Base-by-base conservation (phyloP, 306 rosid genomes). In the Vachellia pachyceras region DNA sequence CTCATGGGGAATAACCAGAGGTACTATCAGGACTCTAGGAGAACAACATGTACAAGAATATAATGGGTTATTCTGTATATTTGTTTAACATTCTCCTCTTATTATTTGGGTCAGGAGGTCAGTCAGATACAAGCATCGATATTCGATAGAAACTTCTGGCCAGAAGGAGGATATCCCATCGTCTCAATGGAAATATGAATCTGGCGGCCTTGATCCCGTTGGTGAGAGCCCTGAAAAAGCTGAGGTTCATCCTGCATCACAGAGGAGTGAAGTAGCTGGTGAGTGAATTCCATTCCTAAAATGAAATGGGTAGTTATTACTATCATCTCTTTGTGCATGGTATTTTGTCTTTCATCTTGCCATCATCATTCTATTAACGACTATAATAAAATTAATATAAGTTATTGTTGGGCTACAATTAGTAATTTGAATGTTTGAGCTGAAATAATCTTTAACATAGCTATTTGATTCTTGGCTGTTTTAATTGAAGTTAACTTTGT, bases 71-170 rank as follows among this genome's bases (percentile, higher is more conserved):
- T 82, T 77, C 68, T 55, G 84, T 52, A 69, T 69, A 69, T 14
- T 12, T 69, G n/a, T 23, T 20, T 78, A 75, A 77, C 65, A 67
- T 37, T 23, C 40, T 72, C 42, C 78, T 79, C n/a, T 70, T 77
- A 35, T 76, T 76, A 61, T 69, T 29, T 77, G 75, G 65, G 46
- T 58, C 91, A 94, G 98, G 75, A 70, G 57, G 86, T 69, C 87
- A 1, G 82, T 73, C 78, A 88, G 37, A 85, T 89, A 87, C 89
- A 95, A 64, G 82, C 96, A 90, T 88, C 86, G 83, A 6, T 89
- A 84, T 84, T 80, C 91, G 29, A 72, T 54, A 39, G 81, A 65
- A 66, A 44, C 81, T 68, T 35, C 72, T 36, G 82, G 82, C 69
- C 75, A 66, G 60, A 70, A 71, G 80, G 90, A 65, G 36, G 58